Percentiles rank a stretch among this genome's conserved stretches.
Evolutionary conservation across 768 basidiomycete genomes (phyloP).

Genomic region (Termitomyces sp.): DNA sequence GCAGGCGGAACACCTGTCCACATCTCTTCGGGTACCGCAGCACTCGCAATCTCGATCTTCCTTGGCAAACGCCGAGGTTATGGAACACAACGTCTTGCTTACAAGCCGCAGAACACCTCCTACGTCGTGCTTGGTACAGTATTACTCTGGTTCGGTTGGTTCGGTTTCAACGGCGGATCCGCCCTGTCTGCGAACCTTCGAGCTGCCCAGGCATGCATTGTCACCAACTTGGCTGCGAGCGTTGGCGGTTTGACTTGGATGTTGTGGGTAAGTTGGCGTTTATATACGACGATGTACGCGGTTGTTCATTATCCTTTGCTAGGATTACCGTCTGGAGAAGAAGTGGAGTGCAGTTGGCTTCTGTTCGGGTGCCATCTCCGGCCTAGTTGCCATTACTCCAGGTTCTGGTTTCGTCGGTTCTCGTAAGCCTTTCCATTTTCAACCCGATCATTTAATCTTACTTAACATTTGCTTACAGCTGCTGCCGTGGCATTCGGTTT

Average conservation of each 20-base stretch:
- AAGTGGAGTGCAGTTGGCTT: constrained; percentile 95
- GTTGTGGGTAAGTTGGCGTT: constrained; percentile 58
- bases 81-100: constrained; percentile 85
- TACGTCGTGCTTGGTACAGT: constrained; percentile 93
- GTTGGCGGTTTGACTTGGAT: constrained; percentile 93
- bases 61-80: constrained; percentile 91
- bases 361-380: constrained; percentile 91
- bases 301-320: not conserved
- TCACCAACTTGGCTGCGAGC: constrained; percentile 88
- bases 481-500: constrained; percentile 87
- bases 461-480: constrained; percentile 30
- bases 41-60: constrained; percentile 86
- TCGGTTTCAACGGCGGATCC: constrained; percentile 92
- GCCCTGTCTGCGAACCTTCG: constrained; percentile 87
- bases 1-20: constrained; percentile 97
- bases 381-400: constrained; percentile 89
- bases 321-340: constrained; percentile 89
- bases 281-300: too few species aligned
- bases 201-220: constrained; percentile 85
- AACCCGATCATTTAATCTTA: too few species aligned
- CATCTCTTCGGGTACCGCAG: constrained; percentile 90
- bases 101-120: constrained; percentile 91
- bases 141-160: constrained; percentile 95
- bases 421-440: constrained; percentile 36
- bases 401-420: constrained; percentile 78